phyloP scores from a whole-genome alignment of 305 asterid species.

The Lippia alba region DNA sequence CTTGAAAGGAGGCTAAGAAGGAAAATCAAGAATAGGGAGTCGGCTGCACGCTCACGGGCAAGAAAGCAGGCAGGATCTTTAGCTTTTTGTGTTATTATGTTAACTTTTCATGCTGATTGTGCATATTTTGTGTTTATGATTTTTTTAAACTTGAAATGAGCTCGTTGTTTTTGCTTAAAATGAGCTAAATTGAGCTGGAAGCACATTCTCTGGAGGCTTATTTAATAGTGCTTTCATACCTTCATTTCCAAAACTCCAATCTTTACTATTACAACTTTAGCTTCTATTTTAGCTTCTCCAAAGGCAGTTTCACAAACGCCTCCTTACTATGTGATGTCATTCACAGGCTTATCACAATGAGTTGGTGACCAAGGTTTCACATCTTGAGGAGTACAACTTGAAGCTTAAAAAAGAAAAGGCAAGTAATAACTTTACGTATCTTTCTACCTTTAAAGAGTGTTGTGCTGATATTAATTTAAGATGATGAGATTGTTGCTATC shows the following conservation, averaged over 20 bases:
- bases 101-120: slow-evolving; percentile 4
- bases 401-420: slow-evolving; percentile 85
- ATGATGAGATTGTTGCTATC: slow-evolving; percentile 14
- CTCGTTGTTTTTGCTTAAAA: no score
- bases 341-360: slow-evolving; percentile 89
- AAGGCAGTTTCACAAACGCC: no score
- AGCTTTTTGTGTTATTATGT: slow-evolving; percentile 7
- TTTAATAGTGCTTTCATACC: no score
- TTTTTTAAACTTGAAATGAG: neutral
- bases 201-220: no score
- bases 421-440: slow-evolving; percentile 26
- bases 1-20: slow-evolving; percentile 83
- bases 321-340: slow-evolving; percentile 22
- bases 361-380: slow-evolving; percentile 81
- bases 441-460: slow-evolving; percentile 5
- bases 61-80: slow-evolving; percentile 77
- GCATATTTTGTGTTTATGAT: neutral
- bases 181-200: no score
- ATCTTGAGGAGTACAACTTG: slow-evolving; percentile 72
- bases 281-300: no score
- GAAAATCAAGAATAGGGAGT: slow-evolving; percentile 89
- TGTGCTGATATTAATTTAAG: neutral
- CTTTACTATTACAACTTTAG: no score
- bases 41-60: slow-evolving; percentile 94
- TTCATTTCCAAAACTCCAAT: no score